Percentiles rank a stretch among this genome's conserved stretches.
phyloP scores from a whole-genome alignment of 495 filamentous ascomycete species.

The Tuber melanosporum region DNA sequence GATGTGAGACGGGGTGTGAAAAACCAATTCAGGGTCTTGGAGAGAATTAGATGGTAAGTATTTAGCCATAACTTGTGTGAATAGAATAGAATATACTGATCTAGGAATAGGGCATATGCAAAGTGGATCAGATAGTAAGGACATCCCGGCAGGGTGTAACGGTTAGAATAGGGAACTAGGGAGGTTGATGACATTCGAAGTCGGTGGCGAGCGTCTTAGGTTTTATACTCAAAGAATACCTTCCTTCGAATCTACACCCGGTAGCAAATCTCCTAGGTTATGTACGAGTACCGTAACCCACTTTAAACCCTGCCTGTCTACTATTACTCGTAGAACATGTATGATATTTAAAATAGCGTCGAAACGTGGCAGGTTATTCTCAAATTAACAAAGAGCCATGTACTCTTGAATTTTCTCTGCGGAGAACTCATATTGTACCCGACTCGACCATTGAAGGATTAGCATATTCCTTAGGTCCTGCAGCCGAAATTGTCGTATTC shows the following conservation, averaged over 20 bases:
- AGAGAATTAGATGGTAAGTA: slow-evolving; percentile 67
- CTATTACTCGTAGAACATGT: neutral
- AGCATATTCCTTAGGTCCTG: neutral
- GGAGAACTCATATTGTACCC: neutral
- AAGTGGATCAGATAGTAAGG: slow-evolving; percentile 53
- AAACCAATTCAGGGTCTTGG: slow-evolving; percentile 65
- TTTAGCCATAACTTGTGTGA: neutral
- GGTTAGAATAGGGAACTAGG: neutral
- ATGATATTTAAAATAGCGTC: neutral
- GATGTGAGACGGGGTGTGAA: slow-evolving; percentile 66
- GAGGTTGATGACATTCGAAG: neutral
- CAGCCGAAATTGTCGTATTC: neutral
- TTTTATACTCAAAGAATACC: neutral
- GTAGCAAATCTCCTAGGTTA: neutral
- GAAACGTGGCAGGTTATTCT: neutral
- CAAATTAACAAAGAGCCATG: neutral
- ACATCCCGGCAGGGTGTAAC: neutral
- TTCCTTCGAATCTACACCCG: neutral
- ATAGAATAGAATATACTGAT: neutral
- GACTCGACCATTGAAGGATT: neutral
- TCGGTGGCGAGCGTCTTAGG: neutral
- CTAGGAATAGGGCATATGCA: slow-evolving; percentile 57
- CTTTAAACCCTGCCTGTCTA: neutral
- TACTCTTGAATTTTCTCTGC: neutral
- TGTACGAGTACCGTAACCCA: neutral